phyloP scores from a whole-genome alignment of 2,329 filamentous ascomycete species.

The Fusarium caatingaense region DNA sequence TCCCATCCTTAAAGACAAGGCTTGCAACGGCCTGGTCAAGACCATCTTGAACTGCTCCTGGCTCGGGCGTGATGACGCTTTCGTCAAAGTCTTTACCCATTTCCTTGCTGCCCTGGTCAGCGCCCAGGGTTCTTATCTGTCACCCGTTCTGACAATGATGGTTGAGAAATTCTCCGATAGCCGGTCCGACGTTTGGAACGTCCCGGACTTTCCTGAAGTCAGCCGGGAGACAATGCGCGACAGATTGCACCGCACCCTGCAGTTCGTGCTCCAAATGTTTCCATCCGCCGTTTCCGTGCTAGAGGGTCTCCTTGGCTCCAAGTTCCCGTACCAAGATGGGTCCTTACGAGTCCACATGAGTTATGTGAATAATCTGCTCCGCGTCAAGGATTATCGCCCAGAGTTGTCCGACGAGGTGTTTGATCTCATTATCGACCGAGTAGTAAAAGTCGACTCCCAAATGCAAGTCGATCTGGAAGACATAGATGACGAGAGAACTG shows the following conservation, averaged over 20 bases:
- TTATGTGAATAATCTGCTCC: constrained; percentile 88
- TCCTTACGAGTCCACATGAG: constrained; percentile 81
- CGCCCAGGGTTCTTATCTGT: constrained; percentile 82
- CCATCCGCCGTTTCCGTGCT: constrained; percentile 81
- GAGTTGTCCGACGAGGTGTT: constrained; percentile 84
- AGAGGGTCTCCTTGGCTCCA: constrained; percentile 71
- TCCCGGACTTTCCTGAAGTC: constrained; percentile 68
- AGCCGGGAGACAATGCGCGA: constrained; percentile 73
- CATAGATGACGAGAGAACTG: constrained; percentile 86
- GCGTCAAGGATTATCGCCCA: constrained; percentile 80
- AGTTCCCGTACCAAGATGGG: constrained; percentile 83
- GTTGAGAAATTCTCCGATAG: constrained; percentile 78
- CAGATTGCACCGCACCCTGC: constrained; percentile 80
- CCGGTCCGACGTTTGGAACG: constrained; percentile 58
- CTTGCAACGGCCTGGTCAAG: constrained; percentile 69
- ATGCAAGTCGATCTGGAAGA: constrained; percentile 95
- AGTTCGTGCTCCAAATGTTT: constrained; percentile 81
- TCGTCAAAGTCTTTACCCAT: constrained; percentile 74
- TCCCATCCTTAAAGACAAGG: constrained; percentile 68
- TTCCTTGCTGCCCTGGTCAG: constrained; percentile 80
- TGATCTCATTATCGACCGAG: constrained; percentile 82
- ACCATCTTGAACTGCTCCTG: constrained; percentile 71
- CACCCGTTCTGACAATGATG: constrained; percentile 80
- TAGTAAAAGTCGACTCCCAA: constrained; percentile 95
- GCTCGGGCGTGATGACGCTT: constrained; percentile 73